Evolutionary conservation across 768 basidiomycete species (phyloP), one percentile per base, ranked within the genome.

Genomic region (Mycena filopes): DNA sequence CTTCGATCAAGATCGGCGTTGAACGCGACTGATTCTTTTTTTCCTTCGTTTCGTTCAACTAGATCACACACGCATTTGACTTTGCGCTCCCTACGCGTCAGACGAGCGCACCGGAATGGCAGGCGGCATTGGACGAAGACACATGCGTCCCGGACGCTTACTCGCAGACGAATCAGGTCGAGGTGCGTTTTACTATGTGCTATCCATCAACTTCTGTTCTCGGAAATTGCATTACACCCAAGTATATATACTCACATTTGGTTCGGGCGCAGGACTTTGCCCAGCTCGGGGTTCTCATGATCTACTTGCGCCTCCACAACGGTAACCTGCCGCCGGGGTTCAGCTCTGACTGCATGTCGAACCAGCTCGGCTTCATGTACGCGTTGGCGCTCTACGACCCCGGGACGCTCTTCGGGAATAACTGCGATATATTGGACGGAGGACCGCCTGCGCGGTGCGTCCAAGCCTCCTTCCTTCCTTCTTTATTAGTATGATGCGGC

Each of bases 21-120:
- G 12, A 33, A 12, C 6, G 33, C 6, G 36, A 48, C 43, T 16
- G 41, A 40, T 25, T 7, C 38, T 3, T n/a, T 8, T 54, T 13
- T 36, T 12, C n/a, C 2, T 7, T n/a, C n/a, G n/a, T 15, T 68
- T 11, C 10, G 3, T 20, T 33, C 2, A 8, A 4, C 7, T 21
- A 79, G 77, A 57, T 73, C 31, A 70, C 62, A 23, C 78, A 79
- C 60, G 71, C 78, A n/a, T 78, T 65, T 63, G 78, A 79, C 48
- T 79, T 68, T 67, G 72, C 71, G 9, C 54, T 58, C 1, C 63
- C 70, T 0, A 51, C 68, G 4, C 68, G 71, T 2, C 49, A 71
- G 13, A 74, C 75, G 2, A 68, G 58, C n/a, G 51, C 70, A 6
- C 23, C 61, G 9, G 69, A 53, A 18, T 77, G 76, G 77, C 25